phyloP scores from a whole-genome alignment of 2,329 filamentous ascomycete species.

The Aureobasidium leucospermi region DNA sequence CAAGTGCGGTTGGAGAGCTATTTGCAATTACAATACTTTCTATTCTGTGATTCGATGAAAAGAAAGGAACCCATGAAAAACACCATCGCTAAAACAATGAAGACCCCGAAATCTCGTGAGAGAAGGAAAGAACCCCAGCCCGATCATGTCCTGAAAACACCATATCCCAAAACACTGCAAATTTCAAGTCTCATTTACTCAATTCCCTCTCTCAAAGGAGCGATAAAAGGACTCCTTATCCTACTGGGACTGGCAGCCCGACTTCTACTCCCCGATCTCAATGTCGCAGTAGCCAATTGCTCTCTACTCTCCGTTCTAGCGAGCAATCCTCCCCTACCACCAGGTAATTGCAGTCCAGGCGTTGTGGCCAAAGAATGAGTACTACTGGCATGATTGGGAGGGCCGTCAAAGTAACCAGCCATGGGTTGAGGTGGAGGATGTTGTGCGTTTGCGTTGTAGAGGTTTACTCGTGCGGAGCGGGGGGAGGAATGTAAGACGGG shows the following conservation, averaged over 20 bases:
- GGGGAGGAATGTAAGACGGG: constrained; percentile 13
- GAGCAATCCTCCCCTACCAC: constrained; percentile 54
- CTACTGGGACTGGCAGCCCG: constrained; percentile 39
- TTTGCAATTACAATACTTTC: no score
- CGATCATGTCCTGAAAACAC: no score
- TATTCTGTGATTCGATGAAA: no score
- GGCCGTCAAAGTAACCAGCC: not conserved
- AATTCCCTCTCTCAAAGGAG: not conserved
- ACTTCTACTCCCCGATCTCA: constrained; percentile 45
- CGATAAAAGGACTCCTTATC: constrained; percentile 17
- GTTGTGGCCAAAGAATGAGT: not conserved
- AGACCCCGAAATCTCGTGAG: no score
- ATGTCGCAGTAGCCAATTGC: constrained; percentile 49
- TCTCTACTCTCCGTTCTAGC: constrained; percentile 83
- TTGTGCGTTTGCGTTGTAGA: constrained; percentile 19
- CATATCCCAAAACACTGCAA: no score
- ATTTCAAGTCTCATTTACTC: not conserved
- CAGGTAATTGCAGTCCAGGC: not conserved
- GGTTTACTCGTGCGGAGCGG: constrained; percentile 19
- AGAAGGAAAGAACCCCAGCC: no score
- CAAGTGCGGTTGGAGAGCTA: no score
- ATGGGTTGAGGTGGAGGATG: not conserved
- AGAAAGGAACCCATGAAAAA: no score
- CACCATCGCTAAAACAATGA: no score
- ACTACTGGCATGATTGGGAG: not conserved